phyloP scores from a whole-genome alignment of 2,329 filamentous ascomycete genomes.

The Fusarium compactum region DNA sequence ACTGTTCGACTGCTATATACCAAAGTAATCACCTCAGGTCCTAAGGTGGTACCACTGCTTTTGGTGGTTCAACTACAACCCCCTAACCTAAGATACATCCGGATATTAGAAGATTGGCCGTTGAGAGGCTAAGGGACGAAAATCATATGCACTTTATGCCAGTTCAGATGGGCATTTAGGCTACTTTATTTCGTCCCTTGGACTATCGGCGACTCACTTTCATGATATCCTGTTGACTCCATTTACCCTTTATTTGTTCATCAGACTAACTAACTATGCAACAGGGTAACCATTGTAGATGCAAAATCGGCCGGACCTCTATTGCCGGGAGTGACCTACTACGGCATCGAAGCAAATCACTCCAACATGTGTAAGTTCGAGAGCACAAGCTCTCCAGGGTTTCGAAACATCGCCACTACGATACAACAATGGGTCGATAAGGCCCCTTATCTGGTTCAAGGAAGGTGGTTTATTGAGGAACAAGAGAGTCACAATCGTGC shows the following conservation, averaged over 20 bases:
- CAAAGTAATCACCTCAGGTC: no score
- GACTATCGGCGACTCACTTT: background rate
- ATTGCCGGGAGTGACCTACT: slow-evolving; percentile 76
- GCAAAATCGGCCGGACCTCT: slow-evolving; percentile 76
- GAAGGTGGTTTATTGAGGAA: slow-evolving; percentile 71
- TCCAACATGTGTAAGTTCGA: slow-evolving; percentile 80
- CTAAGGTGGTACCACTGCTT: no score
- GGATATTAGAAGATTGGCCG: background rate
- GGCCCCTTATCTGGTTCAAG: slow-evolving; percentile 65
- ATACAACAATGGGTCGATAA: slow-evolving; percentile 65
- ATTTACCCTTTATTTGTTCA: background rate
- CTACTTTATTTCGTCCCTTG: background rate
- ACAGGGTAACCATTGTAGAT: slow-evolving; percentile 73
- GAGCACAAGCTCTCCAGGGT: slow-evolving; percentile 73
- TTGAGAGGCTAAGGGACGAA: background rate
- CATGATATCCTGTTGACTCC: background rate
- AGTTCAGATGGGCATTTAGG: background rate
- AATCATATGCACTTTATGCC: background rate
- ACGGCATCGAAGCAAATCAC: slow-evolving; percentile 80
- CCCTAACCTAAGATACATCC: background rate
- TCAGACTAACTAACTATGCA: slow-evolving; percentile 18
- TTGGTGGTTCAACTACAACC: no score
- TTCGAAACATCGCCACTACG: slow-evolving; percentile 62
- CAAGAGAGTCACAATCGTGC: slow-evolving; percentile 62
- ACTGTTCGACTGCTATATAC: no score